Percentiles rank a stretch among this genome's conserved stretches.
Conservation (phyloP, 495 filamentous ascomycete species). For the Penicillium pulvis region DNA sequence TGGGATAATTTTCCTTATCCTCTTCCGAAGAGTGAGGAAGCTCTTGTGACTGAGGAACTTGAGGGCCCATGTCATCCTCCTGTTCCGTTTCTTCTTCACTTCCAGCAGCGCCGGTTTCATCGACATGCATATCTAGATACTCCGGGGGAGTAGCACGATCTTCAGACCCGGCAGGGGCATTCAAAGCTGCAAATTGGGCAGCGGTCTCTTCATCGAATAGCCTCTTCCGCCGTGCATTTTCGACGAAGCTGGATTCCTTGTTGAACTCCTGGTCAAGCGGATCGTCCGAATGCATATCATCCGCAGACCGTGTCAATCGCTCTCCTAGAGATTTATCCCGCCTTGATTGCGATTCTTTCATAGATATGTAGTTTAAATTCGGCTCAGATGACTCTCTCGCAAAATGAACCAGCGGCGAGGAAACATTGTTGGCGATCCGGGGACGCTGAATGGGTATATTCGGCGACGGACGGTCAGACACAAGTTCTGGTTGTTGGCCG, state of each 20-base stretch:
- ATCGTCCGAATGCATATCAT: slow-evolving; percentile 41
- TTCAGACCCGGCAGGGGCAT: slow-evolving; percentile 36
- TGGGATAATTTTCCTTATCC: slow-evolving; percentile 52
- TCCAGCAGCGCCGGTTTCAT: slow-evolving; percentile 21
- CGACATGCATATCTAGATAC: slow-evolving; percentile 6
- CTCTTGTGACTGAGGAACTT: slow-evolving; percentile 33
- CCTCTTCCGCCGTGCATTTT: slow-evolving; percentile 38
- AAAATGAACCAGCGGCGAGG: slow-evolving; percentile 45
- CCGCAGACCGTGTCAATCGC: slow-evolving; percentile 44
- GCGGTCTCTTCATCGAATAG: slow-evolving; percentile 40
- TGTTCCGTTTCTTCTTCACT: slow-evolving; percentile 51
- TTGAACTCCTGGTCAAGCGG: slow-evolving; percentile 50
- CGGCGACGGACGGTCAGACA: slow-evolving; percentile 56
- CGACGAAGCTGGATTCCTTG: slow-evolving; percentile 46
- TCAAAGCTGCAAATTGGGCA: slow-evolving; percentile 44
- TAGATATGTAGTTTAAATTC: slow-evolving; percentile 50
- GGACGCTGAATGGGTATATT: slow-evolving; percentile 48
- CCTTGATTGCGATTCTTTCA: slow-evolving; percentile 53
- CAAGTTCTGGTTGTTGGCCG: slow-evolving; percentile 37
- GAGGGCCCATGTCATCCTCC: slow-evolving; percentile 41
- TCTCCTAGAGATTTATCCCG: slow-evolving; percentile 36
- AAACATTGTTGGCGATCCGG: slow-evolving; percentile 37
- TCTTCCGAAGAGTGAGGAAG: slow-evolving; percentile 39
- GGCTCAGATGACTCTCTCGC: slow-evolving; percentile 47
- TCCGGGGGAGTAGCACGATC: slow-evolving; percentile 14